Evolutionary conservation across 768 basidiomycete genomes (phyloP).

Genomic region (Russula brevipes): DNA sequence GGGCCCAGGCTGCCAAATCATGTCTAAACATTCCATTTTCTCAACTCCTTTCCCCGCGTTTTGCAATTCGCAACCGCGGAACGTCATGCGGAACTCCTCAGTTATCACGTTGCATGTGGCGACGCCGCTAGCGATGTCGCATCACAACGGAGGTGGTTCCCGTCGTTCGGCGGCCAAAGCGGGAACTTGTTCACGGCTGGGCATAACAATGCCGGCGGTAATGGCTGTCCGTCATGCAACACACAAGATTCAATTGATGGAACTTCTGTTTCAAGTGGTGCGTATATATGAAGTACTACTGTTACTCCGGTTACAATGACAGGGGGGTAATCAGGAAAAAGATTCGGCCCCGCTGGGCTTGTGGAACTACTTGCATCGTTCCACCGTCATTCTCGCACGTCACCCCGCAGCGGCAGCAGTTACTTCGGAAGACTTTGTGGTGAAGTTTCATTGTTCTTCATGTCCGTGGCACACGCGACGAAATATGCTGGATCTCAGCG

Average conservation of each 20-base stretch:
- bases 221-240: background rate
- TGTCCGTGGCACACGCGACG: background rate
- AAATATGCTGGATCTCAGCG: background rate
- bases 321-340: background rate
- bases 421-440: background rate
- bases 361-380: slow-evolving; percentile 6
- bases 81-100: background rate
- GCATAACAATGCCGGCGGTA: background rate
- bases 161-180: background rate
- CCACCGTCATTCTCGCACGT: background rate
- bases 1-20: background rate
- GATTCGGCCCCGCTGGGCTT: background rate
- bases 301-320: background rate
- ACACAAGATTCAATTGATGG: background rate
- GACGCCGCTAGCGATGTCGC: background rate
- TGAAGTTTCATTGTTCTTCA: background rate
- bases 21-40: slow-evolving; percentile 1
- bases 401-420: background rate
- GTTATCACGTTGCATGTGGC: slow-evolving; percentile 5
- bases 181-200: background rate
- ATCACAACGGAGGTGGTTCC: background rate
- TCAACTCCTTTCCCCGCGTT: background rate
- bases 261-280: too few relatives aligned
- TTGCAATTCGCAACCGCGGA: background rate
- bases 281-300: background rate